phyloP scores from a whole-genome alignment of 495 filamentous ascomycete species.

The Immersiella caudata region DNA sequence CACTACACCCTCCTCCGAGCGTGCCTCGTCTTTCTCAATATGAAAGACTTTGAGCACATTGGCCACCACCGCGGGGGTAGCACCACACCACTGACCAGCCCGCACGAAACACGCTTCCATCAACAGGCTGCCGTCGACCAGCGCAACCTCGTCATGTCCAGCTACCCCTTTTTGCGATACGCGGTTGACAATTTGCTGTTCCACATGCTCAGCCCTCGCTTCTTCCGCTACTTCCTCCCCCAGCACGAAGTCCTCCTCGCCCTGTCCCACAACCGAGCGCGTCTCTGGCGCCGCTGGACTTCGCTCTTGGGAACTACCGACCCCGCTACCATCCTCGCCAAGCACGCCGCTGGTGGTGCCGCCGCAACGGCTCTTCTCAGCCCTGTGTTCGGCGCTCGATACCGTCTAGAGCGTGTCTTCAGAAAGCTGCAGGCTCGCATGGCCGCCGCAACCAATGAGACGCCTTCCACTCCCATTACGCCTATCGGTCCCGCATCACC shows the following conservation, averaged over 20 bases:
- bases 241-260: constrained; percentile 34
- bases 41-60: constrained; percentile 40
- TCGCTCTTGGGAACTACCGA: constrained; percentile 37
- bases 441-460: neutral
- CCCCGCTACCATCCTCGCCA: constrained; percentile 27
- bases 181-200: constrained; percentile 41
- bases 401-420: constrained; percentile 37
- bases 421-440: constrained; percentile 29
- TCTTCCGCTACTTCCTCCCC: constrained; percentile 42
- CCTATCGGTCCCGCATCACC: constrained; percentile 22
- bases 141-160: constrained; percentile 34
- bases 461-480: constrained; percentile 23
- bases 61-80: constrained; percentile 18
- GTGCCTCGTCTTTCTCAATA: constrained; percentile 42
- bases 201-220: constrained; percentile 38
- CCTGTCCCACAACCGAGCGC: constrained; percentile 32
- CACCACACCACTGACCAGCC: constrained; percentile 5
- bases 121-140: constrained; percentile 27
- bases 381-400: constrained; percentile 40
- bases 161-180: constrained; percentile 44
- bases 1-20: constrained; percentile 42
- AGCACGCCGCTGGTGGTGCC: constrained; percentile 14
- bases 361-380: constrained; percentile 30
- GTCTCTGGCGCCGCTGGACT: constrained; percentile 45
- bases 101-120: constrained; percentile 13